A percentile compares a stretch with the other conserved stretches of the same genome.
Evolutionary conservation across 2,329 filamentous ascomycete genomes (phyloP).

Genomic region (Beauveria bassiana): DNA sequence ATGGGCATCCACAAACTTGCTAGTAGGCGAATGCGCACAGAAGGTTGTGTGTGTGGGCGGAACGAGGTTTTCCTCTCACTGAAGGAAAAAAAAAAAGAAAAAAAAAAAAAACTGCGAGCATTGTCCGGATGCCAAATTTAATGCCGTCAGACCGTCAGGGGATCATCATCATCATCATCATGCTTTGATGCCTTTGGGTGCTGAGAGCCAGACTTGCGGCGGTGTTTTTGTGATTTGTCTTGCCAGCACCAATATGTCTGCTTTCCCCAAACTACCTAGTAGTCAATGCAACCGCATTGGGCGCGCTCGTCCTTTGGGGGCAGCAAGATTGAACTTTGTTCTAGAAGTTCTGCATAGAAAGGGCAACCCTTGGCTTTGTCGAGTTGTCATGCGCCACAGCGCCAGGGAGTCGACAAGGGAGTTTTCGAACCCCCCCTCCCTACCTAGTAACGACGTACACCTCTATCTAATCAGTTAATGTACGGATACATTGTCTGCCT

Average conservation of each 20-base stretch:
- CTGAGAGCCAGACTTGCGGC: neutral
- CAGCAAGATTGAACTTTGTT: slow-evolving; percentile 3
- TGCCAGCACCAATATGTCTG: no score
- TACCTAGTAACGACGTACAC: no score
- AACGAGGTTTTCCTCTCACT: no score
- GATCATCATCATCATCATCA: neutral
- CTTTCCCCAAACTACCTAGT: no score
- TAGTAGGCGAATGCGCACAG: no score
- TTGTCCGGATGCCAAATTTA: neutral
- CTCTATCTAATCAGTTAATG: no score
- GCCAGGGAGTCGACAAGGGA: neutral
- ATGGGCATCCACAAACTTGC: no score
- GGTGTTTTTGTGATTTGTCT: neutral
- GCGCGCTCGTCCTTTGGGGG: neutral
- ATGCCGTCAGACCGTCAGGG: neutral
- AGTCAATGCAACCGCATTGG: slow-evolving; percentile 1
- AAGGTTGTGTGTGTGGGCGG: no score
- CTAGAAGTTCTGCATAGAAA: slow-evolving; percentile 4
- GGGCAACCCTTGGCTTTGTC: neutral
- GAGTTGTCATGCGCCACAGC: no score
- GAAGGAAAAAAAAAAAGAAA: no score
- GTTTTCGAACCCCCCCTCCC: neutral
- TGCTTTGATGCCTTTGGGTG: neutral
- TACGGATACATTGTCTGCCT: neutral
- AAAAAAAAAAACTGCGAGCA: neutral